A percentile compares a stretch with the other conserved stretches of the same genome.
phyloP scores from a whole-genome alignment of 2,329 filamentous ascomycete species.

The Aureobasidium mangrovei region DNA sequence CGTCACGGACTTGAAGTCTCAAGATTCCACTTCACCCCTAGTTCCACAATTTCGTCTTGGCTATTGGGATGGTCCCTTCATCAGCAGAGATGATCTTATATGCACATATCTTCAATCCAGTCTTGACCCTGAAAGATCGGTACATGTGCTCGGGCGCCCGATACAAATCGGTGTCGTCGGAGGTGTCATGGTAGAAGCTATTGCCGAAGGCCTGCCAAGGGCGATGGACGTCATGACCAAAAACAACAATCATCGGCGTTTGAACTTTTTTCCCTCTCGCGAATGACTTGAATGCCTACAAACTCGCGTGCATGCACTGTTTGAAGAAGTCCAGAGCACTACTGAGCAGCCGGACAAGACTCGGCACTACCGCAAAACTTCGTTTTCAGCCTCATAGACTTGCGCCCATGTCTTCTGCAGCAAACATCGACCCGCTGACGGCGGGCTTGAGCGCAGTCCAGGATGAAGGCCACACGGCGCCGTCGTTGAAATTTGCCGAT shows the following conservation, averaged over 20 bases:
- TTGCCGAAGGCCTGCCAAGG: no score
- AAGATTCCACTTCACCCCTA: no score
- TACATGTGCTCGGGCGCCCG: no score
- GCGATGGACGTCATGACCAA: no score
- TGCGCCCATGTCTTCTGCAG: conserved; percentile 5
- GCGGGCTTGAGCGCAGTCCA: conserved; percentile 19
- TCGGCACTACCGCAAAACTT: neutral
- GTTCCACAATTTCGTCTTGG: no score
- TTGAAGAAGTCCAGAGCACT: neutral
- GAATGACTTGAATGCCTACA: neutral
- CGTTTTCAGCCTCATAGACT: neutral
- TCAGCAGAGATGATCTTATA: no score
- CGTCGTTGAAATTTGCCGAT: conserved; percentile 31
- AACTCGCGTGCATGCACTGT: conserved; percentile 5
- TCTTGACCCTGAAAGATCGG: no score
- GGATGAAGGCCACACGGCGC: conserved; percentile 9
- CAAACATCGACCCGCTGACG: conserved; percentile 19
- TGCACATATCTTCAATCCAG: no score
- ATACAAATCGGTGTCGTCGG: no score
- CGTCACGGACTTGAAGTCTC: no score
- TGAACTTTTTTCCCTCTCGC: neutral
- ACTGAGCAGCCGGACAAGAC: neutral
- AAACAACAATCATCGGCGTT: neutral
- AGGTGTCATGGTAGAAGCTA: no score
- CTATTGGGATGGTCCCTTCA: no score